Evolutionary conservation across 2,329 filamentous ascomycete genomes (phyloP).

Genomic region (Epichloe aotearoae): DNA sequence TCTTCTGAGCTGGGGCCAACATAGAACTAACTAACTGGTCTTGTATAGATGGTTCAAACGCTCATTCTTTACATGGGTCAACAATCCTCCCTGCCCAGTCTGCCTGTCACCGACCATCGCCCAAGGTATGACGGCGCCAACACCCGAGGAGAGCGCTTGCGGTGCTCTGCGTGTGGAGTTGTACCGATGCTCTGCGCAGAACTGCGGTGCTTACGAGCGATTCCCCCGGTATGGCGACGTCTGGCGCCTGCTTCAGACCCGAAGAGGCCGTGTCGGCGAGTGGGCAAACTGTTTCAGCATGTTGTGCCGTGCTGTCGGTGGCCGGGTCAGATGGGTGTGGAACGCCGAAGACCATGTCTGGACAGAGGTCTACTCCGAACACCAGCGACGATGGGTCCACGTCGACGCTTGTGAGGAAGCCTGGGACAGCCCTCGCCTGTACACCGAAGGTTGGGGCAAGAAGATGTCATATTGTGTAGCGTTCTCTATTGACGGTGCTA

Average conservation of each 20-base stretch:
- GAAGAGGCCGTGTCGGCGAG: slow-evolving; percentile 78
- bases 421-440: slow-evolving; percentile 88
- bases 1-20: background rate
- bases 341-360: slow-evolving; percentile 95
- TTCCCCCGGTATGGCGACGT: slow-evolving; percentile 97
- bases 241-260: slow-evolving; percentile 78
- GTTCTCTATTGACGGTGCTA: slow-evolving; percentile 78
- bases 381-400: slow-evolving; percentile 90
- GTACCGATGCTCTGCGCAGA: slow-evolving; percentile 68
- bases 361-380: slow-evolving; percentile 94
- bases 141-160: slow-evolving; percentile 77
- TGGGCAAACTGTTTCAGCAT: slow-evolving; percentile 99
- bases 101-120: slow-evolving; percentile 76
- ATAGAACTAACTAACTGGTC: slow-evolving; percentile 9
- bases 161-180: slow-evolving; percentile 81
- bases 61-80: slow-evolving; percentile 92
- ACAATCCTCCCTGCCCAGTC: slow-evolving; percentile 75
- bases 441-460: slow-evolving; percentile 90
- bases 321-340: slow-evolving; percentile 93
- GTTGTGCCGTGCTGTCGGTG: slow-evolving; percentile 86
- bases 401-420: slow-evolving; percentile 89
- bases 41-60: slow-evolving; percentile 68
- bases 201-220: slow-evolving; percentile 68
- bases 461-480: slow-evolving; percentile 96
- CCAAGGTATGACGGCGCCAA: slow-evolving; percentile 70